A percentile compares a stretch with the other conserved stretches of the same genome.
These are phyloP conservation scores for Tolypocladium guangdongense DNA, from an alignment of 2,329 filamentous ascomycete species.

Conservation along the genomic window DNA sequence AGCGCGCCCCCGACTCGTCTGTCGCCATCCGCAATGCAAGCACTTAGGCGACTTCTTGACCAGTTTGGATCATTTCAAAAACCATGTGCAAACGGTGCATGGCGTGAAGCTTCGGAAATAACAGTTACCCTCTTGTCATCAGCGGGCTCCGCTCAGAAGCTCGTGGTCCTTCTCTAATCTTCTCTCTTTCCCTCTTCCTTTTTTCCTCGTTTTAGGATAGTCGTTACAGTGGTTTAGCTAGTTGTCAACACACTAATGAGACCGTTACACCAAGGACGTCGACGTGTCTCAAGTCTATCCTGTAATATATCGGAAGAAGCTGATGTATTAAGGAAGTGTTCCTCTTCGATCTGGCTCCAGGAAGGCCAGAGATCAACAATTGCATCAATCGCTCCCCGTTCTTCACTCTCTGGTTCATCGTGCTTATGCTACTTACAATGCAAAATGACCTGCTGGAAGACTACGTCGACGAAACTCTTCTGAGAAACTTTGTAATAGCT, in stretches of 20 bases:
- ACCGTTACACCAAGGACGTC: no score
- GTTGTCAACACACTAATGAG: no score
- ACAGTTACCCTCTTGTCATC: neutral
- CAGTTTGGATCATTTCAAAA: constrained; percentile 3
- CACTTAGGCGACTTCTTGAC: constrained; percentile 4
- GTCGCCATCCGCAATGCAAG: constrained; percentile 3
- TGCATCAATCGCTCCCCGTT: constrained; percentile 46
- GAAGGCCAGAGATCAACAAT: no score
- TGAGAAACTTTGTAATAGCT: constrained; percentile 52
- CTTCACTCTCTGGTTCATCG: constrained; percentile 35
- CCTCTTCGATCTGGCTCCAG: no score
- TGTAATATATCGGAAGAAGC: constrained; percentile 30
- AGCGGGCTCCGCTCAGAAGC: no score
- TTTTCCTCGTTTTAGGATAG: no score
- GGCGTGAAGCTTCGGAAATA: constrained; percentile 2
- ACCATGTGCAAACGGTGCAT: constrained; percentile 4
- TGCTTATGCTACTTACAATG: constrained; percentile 40
- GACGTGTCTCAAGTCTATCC: no score
- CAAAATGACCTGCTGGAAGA: constrained; percentile 47
- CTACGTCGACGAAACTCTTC: constrained; percentile 50
- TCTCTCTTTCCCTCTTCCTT: no score
- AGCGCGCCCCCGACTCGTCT: neutral
- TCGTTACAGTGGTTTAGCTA: no score
- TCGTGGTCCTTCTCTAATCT: no score
- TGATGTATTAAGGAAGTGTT: no score